These are phyloP conservation scores for Gastrolobium villosum DNA, from an alignment of 306 rosid species.

Conservation along the genomic window DNA sequence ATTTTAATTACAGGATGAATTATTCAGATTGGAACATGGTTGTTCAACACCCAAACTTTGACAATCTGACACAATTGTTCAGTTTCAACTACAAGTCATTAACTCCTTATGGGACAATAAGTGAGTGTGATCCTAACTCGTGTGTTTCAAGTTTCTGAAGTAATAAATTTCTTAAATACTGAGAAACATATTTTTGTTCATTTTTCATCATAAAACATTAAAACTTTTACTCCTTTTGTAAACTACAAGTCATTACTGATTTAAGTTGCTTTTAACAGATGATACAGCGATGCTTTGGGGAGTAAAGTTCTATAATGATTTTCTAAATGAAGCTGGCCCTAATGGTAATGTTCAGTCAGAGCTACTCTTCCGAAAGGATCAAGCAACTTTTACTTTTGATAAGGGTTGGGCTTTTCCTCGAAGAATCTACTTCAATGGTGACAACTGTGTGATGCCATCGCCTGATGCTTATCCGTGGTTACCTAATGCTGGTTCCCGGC, in stretches of 20 bases:
- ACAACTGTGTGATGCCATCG: constrained; percentile 91
- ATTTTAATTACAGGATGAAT: constrained; percentile 86
- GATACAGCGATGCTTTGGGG: constrained; percentile 96
- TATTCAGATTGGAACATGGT: constrained; percentile 90
- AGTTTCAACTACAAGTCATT: constrained; percentile 83
- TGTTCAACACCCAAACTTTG: constrained; percentile 88
- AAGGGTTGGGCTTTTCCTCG: constrained; percentile 97
- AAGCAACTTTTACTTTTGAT: constrained; percentile 72
- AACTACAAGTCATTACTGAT: constrained; percentile 23
- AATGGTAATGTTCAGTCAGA: constrained; percentile 92
- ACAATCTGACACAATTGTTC: constrained; percentile 80
- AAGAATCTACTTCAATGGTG: constrained; percentile 86
- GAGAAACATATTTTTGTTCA: not conserved
- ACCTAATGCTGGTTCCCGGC: constrained; percentile 70
- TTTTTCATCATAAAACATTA: not conserved
- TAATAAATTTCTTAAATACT: not conserved
- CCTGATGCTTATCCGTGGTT: constrained; percentile 84
- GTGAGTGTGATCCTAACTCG: constrained; percentile 58
- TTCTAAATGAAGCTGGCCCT: constrained; percentile 83
- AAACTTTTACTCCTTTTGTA: not conserved
- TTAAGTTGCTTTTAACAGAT: constrained; percentile 63
- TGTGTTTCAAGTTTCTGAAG: constrained; percentile 12
- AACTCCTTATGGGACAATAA: constrained; percentile 74
- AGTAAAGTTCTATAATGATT: constrained; percentile 84
- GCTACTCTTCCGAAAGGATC: constrained; percentile 77